Conservation (phyloP, 495 filamentous ascomycete genomes). For the Thermothielavioides terrestris region DNA sequence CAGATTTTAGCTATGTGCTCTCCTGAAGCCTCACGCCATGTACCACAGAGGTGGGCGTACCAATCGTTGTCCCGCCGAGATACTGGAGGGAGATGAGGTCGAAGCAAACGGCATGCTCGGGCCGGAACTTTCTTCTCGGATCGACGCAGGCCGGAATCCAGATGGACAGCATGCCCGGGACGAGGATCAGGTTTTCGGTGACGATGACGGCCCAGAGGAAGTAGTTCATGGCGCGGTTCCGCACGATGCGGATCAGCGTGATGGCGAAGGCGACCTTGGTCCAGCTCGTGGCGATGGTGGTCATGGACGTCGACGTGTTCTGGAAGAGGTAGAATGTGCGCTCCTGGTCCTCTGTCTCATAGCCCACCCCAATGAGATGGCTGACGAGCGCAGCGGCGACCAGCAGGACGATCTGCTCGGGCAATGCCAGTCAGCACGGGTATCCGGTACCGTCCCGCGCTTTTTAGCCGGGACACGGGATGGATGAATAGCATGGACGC, state of each 20-base stretch:
- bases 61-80: constrained; percentile 13
- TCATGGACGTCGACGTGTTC: constrained; percentile 10
- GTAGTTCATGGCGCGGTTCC: not conserved
- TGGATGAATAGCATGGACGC: not conserved
- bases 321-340: constrained; percentile 13
- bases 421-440: not conserved
- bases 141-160: constrained; percentile 16
- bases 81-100: constrained; percentile 2
- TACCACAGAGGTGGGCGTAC: not conserved
- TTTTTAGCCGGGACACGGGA: no score
- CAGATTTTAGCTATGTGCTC: not conserved
- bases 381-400: constrained; percentile 9
- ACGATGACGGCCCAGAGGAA: constrained; percentile 14
- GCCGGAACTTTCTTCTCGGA: constrained; percentile 7
- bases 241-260: constrained; percentile 11
- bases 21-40: no score
- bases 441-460: no score
- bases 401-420: constrained; percentile 9
- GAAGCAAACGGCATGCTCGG: constrained; percentile 6
- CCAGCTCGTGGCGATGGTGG: constrained; percentile 15
- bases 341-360: constrained; percentile 1
- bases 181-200: constrained; percentile 14
- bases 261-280: constrained; percentile 18
- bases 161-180: constrained; percentile 14
- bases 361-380: constrained; percentile 8